Base-by-base conservation (phyloP, 2,329 filamentous ascomycete genomes). In the Colletotrichum costaricense region DNA sequence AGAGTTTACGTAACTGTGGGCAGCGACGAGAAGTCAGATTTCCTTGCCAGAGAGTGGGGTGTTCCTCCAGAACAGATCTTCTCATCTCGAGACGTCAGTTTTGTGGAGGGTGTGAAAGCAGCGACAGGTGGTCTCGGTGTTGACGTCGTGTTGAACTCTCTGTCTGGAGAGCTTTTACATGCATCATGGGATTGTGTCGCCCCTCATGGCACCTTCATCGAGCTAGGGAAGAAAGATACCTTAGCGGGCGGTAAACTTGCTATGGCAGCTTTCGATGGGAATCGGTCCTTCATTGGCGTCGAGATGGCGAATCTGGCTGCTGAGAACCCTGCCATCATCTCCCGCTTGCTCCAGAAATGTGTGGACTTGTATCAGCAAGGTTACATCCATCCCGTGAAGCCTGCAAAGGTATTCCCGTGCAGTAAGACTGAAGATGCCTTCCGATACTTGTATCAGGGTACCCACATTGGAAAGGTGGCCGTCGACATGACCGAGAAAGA, bases 221-320 rank as follows among this genome's bases (percentile, higher is more conserved):
- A 88, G 67, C 83, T 88, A 19, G 85, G 85, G 3, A 85, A 85
- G 74, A 77, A 81, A 4, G 86, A 88, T 58, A 78, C 87, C 2
- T 75, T 82, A 1, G 81, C 82, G 1, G 81, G 83, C 19, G 83
- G 80, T 2, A 78, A 80, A 7, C 80, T 90, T 3, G 82, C 83
- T 1, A 86, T 89, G 85, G 75, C 81, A 1, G 79, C 81, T 0
- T 89, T 90, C 46, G 78, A 82, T 2, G 76, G 75, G 0, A 83
- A 82, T 4, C 78, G 82, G 0, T 79, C 78, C 0, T 85, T 82
- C 42, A 73, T 76, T 16, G 80, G 81, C 52, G 75, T 86, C 1
- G 83, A 85, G 28, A 64, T 85, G 67, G 69, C 69, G 0, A 71
- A 73, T 7, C 63, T 73, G n/a, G 59, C 76, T 1, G 57, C 67